A percentile compares a stretch with the other conserved stretches of the same genome.
phyloP scores from a whole-genome alignment of 2,329 filamentous ascomycete species.

The Fusarium multiceps region DNA sequence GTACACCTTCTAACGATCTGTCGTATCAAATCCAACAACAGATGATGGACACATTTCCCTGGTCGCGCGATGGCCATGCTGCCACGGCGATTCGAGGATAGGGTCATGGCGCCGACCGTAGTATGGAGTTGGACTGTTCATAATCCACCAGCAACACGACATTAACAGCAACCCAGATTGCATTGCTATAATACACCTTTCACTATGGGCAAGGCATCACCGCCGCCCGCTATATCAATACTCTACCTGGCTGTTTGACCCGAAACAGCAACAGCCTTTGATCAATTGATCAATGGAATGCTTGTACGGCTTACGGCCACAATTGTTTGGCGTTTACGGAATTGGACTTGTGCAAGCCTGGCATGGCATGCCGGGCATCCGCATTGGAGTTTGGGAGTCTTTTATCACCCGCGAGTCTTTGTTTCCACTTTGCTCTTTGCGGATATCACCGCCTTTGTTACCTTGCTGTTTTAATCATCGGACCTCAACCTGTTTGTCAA shows the following conservation, averaged over 20 bases:
- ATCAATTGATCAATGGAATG: constrained; percentile 23
- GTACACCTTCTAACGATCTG: constrained; percentile 58
- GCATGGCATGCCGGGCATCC: constrained; percentile 39
- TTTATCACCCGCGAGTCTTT: constrained; percentile 17
- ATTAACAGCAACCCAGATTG: constrained; percentile 26
- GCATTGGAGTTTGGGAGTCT: constrained; percentile 43
- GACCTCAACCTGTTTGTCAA: constrained; percentile 3
- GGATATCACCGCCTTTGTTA: constrained; percentile 25
- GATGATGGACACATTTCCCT: constrained; percentile 60
- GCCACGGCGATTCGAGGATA: constrained; percentile 61
- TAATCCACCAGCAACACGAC: constrained; percentile 9
- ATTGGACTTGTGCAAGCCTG: constrained; percentile 38
- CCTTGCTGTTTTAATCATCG: constrained; percentile 37
- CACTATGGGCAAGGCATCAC: constrained; percentile 1
- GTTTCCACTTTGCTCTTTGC: constrained; percentile 14
- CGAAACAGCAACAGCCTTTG: constrained; percentile 35
- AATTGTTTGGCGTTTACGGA: constrained; percentile 43
- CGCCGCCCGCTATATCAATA: constrained; percentile 9
- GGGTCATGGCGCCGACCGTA: constrained; percentile 36
- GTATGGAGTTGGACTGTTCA: constrained; percentile 22
- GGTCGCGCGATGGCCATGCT: constrained; percentile 59
- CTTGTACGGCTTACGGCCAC: constrained; percentile 34
- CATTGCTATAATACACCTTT: constrained; percentile 26
- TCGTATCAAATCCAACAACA: constrained; percentile 54
- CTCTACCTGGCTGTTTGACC: constrained; percentile 36